These are phyloP conservation scores for Schizochytrium sp. DNA, from an alignment of 108 stramenopile genomes.

Conservation along the genomic window DNA sequence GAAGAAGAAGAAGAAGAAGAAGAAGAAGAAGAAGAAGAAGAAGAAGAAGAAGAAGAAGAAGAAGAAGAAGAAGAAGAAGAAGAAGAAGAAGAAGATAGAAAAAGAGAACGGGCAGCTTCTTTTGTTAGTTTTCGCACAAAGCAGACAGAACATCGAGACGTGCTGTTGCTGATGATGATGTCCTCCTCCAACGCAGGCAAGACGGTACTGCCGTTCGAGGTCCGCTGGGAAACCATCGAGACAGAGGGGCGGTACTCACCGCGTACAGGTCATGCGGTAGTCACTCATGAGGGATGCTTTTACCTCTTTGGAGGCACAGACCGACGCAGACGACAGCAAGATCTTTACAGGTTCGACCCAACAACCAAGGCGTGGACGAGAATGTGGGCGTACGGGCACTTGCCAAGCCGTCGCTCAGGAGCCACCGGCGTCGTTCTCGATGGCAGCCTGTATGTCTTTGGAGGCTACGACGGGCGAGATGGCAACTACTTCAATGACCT, in stretches of 20 bases:
- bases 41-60: too few relatives aligned
- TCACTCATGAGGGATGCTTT: not conserved
- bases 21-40: too few relatives aligned
- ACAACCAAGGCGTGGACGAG: not conserved
- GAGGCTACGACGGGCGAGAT: not conserved
- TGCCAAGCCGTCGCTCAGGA: not conserved
- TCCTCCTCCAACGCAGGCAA: too few relatives aligned
- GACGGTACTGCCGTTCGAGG: not conserved
- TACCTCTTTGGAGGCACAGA: conserved; percentile 16
- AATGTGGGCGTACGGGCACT: not conserved
- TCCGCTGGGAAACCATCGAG: not conserved
- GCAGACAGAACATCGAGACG: too few relatives aligned
- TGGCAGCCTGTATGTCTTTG: not conserved
- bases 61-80: too few relatives aligned
- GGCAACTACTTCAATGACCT: conserved; percentile 9
- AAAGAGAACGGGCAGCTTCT: too few relatives aligned
- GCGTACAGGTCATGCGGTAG: not conserved
- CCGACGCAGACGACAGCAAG: not conserved
- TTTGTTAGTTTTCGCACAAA: too few relatives aligned
- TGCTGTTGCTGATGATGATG: too few relatives aligned
- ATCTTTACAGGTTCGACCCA: not conserved
- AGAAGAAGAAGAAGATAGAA: too few relatives aligned
- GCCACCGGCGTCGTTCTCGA: not conserved
- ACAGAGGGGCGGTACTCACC: not conserved
- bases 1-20: too few relatives aligned